These are phyloP conservation scores for Fagus crenata DNA, from an alignment of 306 rosid species.

Conservation along the genomic window DNA sequence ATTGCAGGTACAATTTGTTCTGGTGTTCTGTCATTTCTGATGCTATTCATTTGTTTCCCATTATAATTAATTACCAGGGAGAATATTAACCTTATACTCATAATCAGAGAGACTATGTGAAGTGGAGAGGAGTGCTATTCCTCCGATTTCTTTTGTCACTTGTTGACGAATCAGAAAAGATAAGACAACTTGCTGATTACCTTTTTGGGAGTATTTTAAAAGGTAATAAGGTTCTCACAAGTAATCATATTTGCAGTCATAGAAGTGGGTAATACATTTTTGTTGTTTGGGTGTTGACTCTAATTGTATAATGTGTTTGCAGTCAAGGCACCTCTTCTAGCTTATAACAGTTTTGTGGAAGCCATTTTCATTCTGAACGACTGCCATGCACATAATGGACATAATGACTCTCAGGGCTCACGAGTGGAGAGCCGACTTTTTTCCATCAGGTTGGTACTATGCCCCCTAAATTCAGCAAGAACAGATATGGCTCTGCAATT, in stretches of 20 bases:
- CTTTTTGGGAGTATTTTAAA: conserved; percentile 84
- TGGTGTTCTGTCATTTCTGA: not conserved
- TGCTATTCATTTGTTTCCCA: conserved; percentile 3
- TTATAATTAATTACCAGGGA: conserved; percentile 11
- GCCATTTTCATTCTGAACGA: conserved; percentile 87
- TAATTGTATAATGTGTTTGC: conserved; percentile 26
- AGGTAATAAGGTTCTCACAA: conserved; percentile 49
- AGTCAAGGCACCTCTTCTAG: conserved; percentile 91
- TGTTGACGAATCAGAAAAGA: conserved; percentile 91
- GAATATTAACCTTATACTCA: not conserved
- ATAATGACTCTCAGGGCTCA: conserved; percentile 53
- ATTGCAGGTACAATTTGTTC: conserved; percentile 62
- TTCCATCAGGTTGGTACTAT: conserved; percentile 64
- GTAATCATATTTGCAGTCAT: conserved; percentile 25
- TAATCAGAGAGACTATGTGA: conserved; percentile 66
- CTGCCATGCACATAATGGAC: conserved; percentile 66
- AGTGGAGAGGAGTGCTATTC: conserved; percentile 96
- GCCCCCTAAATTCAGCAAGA: conserved; percentile 17
- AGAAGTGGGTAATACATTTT: conserved; percentile 4
- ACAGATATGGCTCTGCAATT: conserved; percentile 17
- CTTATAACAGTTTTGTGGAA: conserved; percentile 90
- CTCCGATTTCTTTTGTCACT: conserved; percentile 88
- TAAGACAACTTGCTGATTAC: conserved; percentile 68
- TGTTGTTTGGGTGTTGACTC: conserved; percentile 25
- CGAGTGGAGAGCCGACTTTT: conserved; percentile 57